phyloP scores from a whole-genome alignment of 2,329 filamentous ascomycete genomes.

The Ascochyta rabiei region DNA sequence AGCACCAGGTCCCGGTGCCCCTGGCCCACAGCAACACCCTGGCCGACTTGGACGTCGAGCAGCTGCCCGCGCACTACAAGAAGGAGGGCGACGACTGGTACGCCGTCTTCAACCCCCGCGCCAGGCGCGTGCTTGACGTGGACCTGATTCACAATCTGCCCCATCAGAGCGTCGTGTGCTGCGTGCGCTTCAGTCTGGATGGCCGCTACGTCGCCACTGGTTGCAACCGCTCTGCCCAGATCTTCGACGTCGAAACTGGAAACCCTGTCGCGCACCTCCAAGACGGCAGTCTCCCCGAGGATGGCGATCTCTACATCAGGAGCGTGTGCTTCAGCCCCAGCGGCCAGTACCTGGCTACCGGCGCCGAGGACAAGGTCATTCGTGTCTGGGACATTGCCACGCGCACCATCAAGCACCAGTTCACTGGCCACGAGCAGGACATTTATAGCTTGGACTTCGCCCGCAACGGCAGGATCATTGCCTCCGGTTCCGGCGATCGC shows the following conservation, averaged over 20 bases:
- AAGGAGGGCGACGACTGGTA: constrained; percentile 93
- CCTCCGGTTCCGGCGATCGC: constrained; percentile 91
- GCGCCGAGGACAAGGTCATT: constrained; percentile 97
- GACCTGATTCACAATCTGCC: constrained; percentile 90
- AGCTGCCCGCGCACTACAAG: constrained; percentile 84
- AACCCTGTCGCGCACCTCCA: constrained; percentile 88
- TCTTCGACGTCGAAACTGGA: constrained; percentile 89
- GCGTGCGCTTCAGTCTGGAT: constrained; percentile 94
- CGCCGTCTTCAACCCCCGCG: constrained; percentile 91
- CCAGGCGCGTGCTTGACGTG: constrained; percentile 88
- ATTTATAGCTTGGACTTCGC: constrained; percentile 98
- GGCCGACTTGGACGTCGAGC: constrained; percentile 85
- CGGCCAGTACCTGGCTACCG: constrained; percentile 90
- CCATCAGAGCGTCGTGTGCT: constrained; percentile 97
- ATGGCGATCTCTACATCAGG: constrained; percentile 93
- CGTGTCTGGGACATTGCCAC: constrained; percentile 92
- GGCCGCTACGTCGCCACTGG: constrained; percentile 96
- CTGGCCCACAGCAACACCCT: constrained; percentile 69
- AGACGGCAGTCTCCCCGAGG: constrained; percentile 84
- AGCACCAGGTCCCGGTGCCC: constrained; percentile 46
- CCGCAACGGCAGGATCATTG: constrained; percentile 89
- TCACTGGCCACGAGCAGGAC: constrained; percentile 97
- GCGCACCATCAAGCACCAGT: constrained; percentile 86
- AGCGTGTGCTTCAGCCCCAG: constrained; percentile 99
- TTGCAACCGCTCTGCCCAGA: constrained; percentile 98